Evolutionary conservation across 345 rosid species (phyloP).

Genomic region (Reutealis trisperma): DNA sequence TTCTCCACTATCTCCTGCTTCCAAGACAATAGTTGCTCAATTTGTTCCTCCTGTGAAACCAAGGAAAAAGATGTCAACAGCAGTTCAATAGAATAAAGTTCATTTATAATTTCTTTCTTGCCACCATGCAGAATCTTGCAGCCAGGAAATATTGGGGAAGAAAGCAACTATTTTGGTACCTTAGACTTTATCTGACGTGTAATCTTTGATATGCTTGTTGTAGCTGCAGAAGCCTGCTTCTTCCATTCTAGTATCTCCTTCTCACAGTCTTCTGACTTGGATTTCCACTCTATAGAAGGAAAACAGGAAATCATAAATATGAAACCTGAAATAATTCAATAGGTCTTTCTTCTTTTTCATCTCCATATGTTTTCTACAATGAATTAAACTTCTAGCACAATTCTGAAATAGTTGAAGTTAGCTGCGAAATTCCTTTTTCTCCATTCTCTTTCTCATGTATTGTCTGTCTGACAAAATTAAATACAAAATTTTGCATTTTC

Average conservation of each 20-base stretch:
- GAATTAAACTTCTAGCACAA: background rate
- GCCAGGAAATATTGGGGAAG: background rate
- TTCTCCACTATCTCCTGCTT: conserved; percentile 79
- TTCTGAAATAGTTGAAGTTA: background rate
- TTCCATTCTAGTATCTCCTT: conserved; percentile 88
- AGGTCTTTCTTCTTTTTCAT: background rate
- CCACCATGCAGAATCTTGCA: conserved; percentile 10
- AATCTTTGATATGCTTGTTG: conserved; percentile 77
- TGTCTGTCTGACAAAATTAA: background rate
- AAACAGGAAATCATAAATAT: conserved; percentile 8
- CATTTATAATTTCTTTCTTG: conserved; percentile 1
- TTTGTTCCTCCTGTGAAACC: conserved; percentile 69
- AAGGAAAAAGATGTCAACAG: conserved; percentile 19
- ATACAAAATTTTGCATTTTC: background rate
- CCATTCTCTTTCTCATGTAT: background rate
- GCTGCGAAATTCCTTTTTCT: background rate
- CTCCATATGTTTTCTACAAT: background rate
- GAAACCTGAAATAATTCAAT: too few relatives aligned
- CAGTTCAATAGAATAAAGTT: background rate
- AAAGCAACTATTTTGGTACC: conserved; percentile 38
- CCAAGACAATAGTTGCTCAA: conserved; percentile 59
- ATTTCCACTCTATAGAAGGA: conserved; percentile 68
- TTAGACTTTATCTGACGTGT: conserved; percentile 76
- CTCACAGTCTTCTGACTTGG: conserved; percentile 83
- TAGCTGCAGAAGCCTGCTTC: conserved; percentile 77